Evolutionary conservation across 2,329 filamentous ascomycete genomes (phyloP).

Genomic region (Arthroderma uncinatum): DNA sequence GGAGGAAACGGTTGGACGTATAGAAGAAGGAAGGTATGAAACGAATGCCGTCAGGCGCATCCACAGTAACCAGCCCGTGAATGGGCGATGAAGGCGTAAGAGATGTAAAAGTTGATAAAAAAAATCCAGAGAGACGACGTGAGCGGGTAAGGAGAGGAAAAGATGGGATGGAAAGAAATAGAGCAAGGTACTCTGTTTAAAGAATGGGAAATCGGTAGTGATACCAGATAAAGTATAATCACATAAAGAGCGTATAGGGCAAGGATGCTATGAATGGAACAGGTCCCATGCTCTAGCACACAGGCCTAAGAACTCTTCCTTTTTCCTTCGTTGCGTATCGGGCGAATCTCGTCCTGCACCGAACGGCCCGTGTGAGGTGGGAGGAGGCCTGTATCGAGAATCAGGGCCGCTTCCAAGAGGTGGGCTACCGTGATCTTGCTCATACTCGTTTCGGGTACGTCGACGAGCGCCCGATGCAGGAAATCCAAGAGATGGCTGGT

Average conservation of each 20-base stretch:
- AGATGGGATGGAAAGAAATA: background rate
- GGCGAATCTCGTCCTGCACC: slow-evolving; percentile 66
- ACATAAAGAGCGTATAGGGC: background rate
- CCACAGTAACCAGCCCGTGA: slow-evolving; percentile 1
- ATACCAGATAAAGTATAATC: background rate
- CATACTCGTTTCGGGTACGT: slow-evolving; percentile 79
- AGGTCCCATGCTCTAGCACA: slow-evolving; percentile 92
- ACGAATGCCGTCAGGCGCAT: background rate
- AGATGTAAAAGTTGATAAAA: background rate
- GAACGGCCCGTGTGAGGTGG: slow-evolving; percentile 18
- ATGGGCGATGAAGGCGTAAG: background rate
- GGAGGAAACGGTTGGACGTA: background rate
- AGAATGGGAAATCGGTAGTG: background rate
- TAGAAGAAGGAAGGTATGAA: background rate
- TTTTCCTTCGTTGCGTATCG: slow-evolving; percentile 73
- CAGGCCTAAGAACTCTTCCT: slow-evolving; percentile 78
- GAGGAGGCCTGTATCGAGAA: slow-evolving; percentile 29
- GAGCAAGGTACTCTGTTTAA: background rate
- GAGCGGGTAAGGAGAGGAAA: background rate
- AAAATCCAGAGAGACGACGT: background rate
- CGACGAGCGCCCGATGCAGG: slow-evolving; percentile 43
- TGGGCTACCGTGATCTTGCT: slow-evolving; percentile 72
- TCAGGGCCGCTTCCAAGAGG: slow-evolving; percentile 66
- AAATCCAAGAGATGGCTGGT: slow-evolving; percentile 7
- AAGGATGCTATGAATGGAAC: slow-evolving; percentile 66